Conservation (phyloP, 768 basidiomycete genomes). For the Tylopilus sp. region DNA sequence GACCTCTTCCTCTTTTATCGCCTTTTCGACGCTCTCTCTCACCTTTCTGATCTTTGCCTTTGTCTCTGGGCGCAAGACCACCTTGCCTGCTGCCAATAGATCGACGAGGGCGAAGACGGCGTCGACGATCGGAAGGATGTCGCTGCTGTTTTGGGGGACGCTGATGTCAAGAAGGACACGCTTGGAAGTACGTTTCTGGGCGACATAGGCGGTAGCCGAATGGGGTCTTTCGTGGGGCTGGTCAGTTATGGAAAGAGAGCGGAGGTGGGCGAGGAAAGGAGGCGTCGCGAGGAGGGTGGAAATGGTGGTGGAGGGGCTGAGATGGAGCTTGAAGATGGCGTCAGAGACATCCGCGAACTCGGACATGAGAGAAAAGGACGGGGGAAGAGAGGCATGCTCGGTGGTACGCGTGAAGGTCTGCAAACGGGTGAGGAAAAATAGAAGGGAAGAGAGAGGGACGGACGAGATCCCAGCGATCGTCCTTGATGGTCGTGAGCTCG, state of each 20-base stretch:
- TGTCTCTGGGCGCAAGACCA: conserved; percentile 77
- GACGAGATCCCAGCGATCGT: conserved; percentile 84
- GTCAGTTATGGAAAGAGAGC: conserved; percentile 86
- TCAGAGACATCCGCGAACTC: conserved; percentile 89
- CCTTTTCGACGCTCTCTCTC: conserved; percentile 68
- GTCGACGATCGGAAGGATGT: conserved; percentile 54
- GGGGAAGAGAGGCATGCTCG: conserved; percentile 60
- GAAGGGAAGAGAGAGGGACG: conserved; percentile 27
- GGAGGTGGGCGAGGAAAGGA: conserved; percentile 70
- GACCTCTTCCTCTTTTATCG: conserved; percentile 62
- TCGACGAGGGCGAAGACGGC: conserved; percentile 78
- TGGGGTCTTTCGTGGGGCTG: conserved; percentile 73
- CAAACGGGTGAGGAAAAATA: background rate
- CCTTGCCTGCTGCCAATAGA: conserved; percentile 43
- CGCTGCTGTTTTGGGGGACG: conserved; percentile 46
- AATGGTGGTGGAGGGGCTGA: conserved; percentile 44
- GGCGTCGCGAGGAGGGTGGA: conserved; percentile 60
- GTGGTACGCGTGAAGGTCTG: conserved; percentile 82
- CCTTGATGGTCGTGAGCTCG: conserved; percentile 65
- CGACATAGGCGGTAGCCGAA: conserved; percentile 43
- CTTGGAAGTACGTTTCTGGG: conserved; percentile 49
- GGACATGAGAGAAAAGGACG: conserved; percentile 71
- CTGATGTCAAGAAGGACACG: conserved; percentile 70
- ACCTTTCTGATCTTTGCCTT: conserved; percentile 69
- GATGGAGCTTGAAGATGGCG: conserved; percentile 55